These are phyloP conservation scores for Bothia castanella DNA, from an alignment of 1,284 basidiomycete genomes.

Conservation along the genomic window DNA sequence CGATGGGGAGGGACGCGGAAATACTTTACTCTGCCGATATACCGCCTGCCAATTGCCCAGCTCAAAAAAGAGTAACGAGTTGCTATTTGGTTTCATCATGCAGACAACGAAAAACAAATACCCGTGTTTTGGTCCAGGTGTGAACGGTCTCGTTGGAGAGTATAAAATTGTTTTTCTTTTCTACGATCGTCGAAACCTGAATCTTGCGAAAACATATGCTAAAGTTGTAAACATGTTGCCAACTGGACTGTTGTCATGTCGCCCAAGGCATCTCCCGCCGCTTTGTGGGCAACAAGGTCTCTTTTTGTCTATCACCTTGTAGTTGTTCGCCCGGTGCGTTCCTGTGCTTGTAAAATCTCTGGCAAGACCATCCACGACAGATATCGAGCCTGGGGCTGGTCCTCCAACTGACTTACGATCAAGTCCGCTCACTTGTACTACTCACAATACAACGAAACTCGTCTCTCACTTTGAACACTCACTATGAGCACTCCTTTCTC, in stretches of 20 bases:
- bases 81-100: neutral
- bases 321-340: neutral
- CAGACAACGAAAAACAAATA: neutral
- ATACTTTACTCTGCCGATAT: conserved; percentile 69
- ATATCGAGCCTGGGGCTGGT: conserved; percentile 19
- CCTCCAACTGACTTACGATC: conserved; percentile 10
- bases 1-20: conserved; percentile 69
- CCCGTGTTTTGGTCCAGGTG: no score
- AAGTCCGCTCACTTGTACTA: neutral
- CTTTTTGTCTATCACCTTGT: no score
- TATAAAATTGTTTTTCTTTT: no score
- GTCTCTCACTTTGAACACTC: neutral
- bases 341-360: neutral
- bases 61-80: conserved; percentile 30
- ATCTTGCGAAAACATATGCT: no score
- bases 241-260: conserved; percentile 21
- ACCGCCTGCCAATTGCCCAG: conserved; percentile 57
- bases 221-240: conserved; percentile 5
- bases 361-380: neutral
- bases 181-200: no score
- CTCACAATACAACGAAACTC: neutral
- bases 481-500: conserved; percentile 16
- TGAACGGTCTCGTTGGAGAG: no score
- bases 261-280: neutral
- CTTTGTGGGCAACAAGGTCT: neutral